phyloP scores from a whole-genome alignment of 169 alveolate species.

The Cyclospora cayetanensis region DNA sequence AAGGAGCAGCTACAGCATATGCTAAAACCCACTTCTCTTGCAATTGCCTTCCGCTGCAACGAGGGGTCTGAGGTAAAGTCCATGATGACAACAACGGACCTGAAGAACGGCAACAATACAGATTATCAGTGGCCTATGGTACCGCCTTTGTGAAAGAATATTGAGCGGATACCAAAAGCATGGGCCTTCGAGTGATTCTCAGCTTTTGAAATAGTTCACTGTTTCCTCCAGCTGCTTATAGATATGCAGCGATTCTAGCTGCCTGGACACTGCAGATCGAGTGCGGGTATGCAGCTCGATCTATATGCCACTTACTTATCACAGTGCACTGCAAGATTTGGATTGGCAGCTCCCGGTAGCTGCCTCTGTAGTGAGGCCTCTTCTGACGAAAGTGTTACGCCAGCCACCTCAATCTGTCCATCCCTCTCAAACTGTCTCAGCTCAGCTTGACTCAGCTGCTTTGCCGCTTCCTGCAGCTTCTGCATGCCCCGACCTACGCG shows the following conservation, averaged over 20 bases:
- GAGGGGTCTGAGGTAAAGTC: slow-evolving; percentile 55
- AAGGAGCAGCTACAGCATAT: slow-evolving; percentile 23
- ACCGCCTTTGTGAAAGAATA: too few relatives aligned
- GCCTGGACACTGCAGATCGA: not conserved
- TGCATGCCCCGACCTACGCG: slow-evolving; percentile 41
- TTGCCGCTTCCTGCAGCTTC: slow-evolving; percentile 18
- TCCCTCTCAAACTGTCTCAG: slow-evolving; percentile 12
- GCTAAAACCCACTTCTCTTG: slow-evolving; percentile 51
- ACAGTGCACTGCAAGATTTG: slow-evolving; percentile 30
- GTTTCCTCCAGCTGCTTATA: too few relatives aligned
- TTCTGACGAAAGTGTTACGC: not conserved
- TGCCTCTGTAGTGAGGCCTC: slow-evolving; percentile 36
- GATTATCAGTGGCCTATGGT: too few relatives aligned
- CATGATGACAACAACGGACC: slow-evolving; percentile 46
- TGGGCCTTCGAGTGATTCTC: too few relatives aligned
- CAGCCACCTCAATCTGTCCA: not conserved
- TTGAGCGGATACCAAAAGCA: too few relatives aligned
- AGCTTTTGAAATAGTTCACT: too few relatives aligned
- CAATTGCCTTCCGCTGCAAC: slow-evolving; percentile 64
- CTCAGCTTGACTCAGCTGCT: slow-evolving; percentile 44
- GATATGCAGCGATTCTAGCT: too few relatives aligned
- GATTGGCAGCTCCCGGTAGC: not conserved
- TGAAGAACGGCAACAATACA: not conserved
- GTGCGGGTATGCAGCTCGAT: too few relatives aligned
- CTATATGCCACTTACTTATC: slow-evolving; percentile 58